These are phyloP conservation scores for Flaveria linearis DNA, from an alignment of 129 eudicot species.

Conservation along the genomic window DNA sequence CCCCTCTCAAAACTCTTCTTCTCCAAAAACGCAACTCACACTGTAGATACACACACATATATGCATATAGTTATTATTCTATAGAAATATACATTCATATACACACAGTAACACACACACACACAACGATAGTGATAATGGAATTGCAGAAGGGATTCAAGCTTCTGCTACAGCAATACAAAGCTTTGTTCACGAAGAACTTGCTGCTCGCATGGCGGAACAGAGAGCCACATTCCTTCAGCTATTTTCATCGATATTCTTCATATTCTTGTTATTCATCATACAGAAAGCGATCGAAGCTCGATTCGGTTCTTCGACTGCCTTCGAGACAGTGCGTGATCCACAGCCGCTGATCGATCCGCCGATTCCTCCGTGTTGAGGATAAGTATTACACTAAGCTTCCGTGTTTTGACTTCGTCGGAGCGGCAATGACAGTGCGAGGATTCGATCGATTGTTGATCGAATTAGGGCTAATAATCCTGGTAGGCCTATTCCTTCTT, in stretches of 20 bases:
- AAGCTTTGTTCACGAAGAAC: conserved; percentile 66
- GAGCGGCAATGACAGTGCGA: conserved; percentile 68
- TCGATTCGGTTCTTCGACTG: conserved; percentile 49
- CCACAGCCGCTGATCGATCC: conserved; percentile 45
- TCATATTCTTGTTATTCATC: conserved; percentile 63
- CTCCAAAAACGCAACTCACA: background rate
- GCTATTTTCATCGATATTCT: conserved; percentile 64
- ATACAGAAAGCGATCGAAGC: conserved; percentile 63
- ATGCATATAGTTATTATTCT: background rate
- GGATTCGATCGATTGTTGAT: conserved; percentile 50
- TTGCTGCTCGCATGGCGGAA: conserved; percentile 64
- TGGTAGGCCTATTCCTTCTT: conserved; percentile 66
- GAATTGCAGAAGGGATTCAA: conserved; percentile 63
- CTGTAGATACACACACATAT: background rate
- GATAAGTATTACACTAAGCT: conserved; percentile 51
- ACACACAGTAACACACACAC: conserved; percentile 1
- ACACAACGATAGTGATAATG: conserved; percentile 31
- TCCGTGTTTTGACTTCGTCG: conserved; percentile 87
- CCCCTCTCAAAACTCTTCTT: background rate
- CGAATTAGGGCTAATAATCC: conserved; percentile 82
- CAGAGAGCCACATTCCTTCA: conserved; percentile 66
- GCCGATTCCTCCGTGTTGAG: conserved; percentile 81
- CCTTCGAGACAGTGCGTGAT: conserved; percentile 37
- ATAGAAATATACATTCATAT: background rate
- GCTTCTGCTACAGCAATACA: conserved; percentile 64